Percentiles rank a stretch among this genome's conserved stretches.
Evolutionary conservation across 75 land plant species (phyloP).

Genomic region (Sequoiadendron giganteum): DNA sequence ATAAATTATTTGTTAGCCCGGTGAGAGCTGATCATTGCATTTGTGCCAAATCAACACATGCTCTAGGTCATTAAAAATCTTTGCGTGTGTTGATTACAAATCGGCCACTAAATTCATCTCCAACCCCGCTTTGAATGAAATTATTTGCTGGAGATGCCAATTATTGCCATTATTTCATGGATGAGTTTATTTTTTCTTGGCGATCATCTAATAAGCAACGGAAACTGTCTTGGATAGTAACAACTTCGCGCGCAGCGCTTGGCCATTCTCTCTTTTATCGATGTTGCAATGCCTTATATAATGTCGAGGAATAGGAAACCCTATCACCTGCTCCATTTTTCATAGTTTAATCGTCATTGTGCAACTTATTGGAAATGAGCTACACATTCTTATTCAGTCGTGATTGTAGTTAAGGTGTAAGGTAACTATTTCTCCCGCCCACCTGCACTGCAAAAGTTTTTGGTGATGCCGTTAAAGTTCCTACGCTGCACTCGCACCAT

Average conservation of each 20-base stretch:
- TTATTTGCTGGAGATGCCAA: constrained; percentile 24
- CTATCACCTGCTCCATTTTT: not conserved
- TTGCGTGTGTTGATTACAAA: constrained; percentile 2
- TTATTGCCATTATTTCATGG: constrained; percentile 21
- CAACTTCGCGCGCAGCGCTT: not conserved
- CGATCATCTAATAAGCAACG: not conserved
- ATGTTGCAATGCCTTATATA: not conserved
- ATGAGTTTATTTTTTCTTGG: constrained; percentile 23
- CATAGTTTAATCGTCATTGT: not conserved
- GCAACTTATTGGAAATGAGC: not conserved
- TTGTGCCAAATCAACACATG: constrained; percentile 26
- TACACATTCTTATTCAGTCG: not conserved
- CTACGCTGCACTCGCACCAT: too few relatives aligned
- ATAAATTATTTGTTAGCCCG: constrained; percentile 8
- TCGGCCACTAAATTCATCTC: not conserved
- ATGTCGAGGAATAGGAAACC: not conserved
- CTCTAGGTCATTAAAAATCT: constrained; percentile 13
- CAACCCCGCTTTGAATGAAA: not conserved
- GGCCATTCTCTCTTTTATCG: not conserved
- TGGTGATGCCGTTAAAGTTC: too few relatives aligned
- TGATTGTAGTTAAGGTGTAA: not conserved
- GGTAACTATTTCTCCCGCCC: not conserved
- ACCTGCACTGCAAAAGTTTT: too few relatives aligned
- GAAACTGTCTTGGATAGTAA: not conserved
- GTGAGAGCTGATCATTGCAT: constrained; percentile 35